Evolutionary conservation across 345 rosid species (phyloP), one percentile per base, ranked within the genome.

Genomic region (Turnera subulata): DNA sequence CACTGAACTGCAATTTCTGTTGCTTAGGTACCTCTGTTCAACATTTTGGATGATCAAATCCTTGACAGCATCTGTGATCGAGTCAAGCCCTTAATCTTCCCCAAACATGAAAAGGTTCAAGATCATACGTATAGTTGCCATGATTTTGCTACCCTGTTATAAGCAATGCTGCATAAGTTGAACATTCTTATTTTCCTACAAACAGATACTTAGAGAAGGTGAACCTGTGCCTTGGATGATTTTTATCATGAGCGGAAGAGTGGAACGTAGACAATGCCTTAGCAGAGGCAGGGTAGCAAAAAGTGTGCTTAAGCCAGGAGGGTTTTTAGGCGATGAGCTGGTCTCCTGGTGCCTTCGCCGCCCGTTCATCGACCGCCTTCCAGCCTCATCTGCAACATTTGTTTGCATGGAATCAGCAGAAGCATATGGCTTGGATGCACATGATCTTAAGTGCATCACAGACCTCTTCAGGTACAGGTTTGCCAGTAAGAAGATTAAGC

Each of bases 291-390:
- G 50, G 61, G 56, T 72, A 9, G 84, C 79, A 17, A 50, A 80
- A 0, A 80, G 79, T 39, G 52, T 76, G 18, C 63, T 82, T 0
- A 80, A 78, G 35, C 50, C 82, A 1, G 87, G 91, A 11, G 78
- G 82, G n/a, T 84, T 82, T 63, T 15, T 82, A 1, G 91, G 91
- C 2, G 87, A 84, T 17, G 87, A 84, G 61, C 73, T 84, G 22
- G 77, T 82, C 17, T 77, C 83, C 16, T 84, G 87, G 85, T 74
- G 80, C 55, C 83, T 82, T 21, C 80, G 80, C 7, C 80, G 84
- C 55, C 83, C 87, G 4, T 82, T 82, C 39, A 58, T 62, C 0
- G 75, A 76, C 56, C 78, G 79, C 8, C 79, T 82, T 21, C 87
- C 83, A 11, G 72, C 80, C 19, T 82, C 91, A 5, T 73, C 87